These are phyloP conservation scores for Beta macrorhiza DNA, from an alignment of 179 eudicot genomes.

Conservation along the genomic window DNA sequence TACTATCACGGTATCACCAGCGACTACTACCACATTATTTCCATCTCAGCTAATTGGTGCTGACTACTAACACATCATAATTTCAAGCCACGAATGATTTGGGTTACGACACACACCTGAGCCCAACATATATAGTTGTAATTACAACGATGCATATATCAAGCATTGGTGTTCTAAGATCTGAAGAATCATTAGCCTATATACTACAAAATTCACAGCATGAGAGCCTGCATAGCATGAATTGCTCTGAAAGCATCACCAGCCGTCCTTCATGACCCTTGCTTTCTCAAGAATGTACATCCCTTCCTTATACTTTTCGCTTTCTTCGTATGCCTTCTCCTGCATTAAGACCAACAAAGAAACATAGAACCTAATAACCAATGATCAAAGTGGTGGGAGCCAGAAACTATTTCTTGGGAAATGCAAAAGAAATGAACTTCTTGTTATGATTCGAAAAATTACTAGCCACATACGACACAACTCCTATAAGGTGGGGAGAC, in stretches of 20 bases:
- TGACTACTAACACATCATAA: too few relatives aligned
- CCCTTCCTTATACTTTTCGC: constrained; percentile 20
- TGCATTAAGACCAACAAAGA: neutral
- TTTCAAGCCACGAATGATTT: too few relatives aligned
- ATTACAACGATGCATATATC: neutral
- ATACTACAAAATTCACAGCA: neutral
- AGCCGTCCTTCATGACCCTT: constrained; percentile 13
- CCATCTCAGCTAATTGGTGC: too few relatives aligned
- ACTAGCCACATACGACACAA: too few relatives aligned
- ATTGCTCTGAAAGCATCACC: constrained; percentile 8
- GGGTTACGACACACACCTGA: too few relatives aligned
- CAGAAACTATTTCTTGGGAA: too few relatives aligned
- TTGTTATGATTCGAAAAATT: too few relatives aligned
- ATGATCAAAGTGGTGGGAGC: neutral
- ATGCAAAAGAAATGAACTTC: too few relatives aligned
- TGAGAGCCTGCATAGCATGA: neutral
- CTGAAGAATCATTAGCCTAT: neutral
- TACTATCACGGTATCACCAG: too few relatives aligned
- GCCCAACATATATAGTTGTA: neutral
- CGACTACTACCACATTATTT: too few relatives aligned
- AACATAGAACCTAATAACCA: neutral
- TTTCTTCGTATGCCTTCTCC: constrained; percentile 21
- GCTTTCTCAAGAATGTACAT: constrained; percentile 24
- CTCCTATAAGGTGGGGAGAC: too few relatives aligned
- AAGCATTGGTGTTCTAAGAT: neutral